phyloP scores from a whole-genome alignment of 306 rosid genomes.

The Cicer yamashitae region DNA sequence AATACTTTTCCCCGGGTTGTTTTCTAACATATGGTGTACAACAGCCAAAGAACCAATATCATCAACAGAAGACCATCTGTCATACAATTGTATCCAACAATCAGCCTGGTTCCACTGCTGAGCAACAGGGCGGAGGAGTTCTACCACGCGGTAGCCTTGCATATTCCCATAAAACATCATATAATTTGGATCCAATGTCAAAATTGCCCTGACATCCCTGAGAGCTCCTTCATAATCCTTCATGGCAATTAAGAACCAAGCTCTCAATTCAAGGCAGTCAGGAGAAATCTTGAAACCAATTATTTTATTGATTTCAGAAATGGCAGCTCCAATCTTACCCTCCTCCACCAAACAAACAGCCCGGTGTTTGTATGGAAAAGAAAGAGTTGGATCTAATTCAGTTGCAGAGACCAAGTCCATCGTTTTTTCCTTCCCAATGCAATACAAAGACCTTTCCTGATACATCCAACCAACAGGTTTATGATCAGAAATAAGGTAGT shows the following conservation, averaged over 20 bases:
- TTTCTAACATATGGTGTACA: constrained; percentile 73
- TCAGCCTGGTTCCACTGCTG: constrained; percentile 79
- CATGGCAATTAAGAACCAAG: constrained; percentile 80
- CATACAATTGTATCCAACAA: constrained; percentile 90
- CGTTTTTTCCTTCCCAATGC: constrained; percentile 77
- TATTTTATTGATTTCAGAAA: constrained; percentile 75
- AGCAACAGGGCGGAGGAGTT: constrained; percentile 68
- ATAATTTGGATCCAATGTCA: constrained; percentile 84
- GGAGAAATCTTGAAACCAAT: constrained; percentile 81
- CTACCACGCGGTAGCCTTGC: constrained; percentile 70
- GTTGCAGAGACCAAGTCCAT: constrained; percentile 74
- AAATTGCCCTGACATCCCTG: constrained; percentile 80
- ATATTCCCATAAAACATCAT: constrained; percentile 74
- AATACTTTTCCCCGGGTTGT: constrained; percentile 85
- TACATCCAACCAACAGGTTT: constrained; percentile 90
- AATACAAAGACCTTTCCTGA: constrained; percentile 85
- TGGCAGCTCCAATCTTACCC: constrained; percentile 60
- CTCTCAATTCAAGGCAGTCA: constrained; percentile 85
- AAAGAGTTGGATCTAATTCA: constrained; percentile 81
- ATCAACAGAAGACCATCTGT: constrained; percentile 85
- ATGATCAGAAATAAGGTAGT: constrained; percentile 65
- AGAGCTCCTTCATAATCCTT: constrained; percentile 83
- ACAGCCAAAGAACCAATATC: constrained; percentile 92
- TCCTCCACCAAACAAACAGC: constrained; percentile 72
- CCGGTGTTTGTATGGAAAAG: constrained; percentile 75